phyloP scores from a whole-genome alignment of 2,329 filamentous ascomycete species.

The Ophiostoma sp. region DNA sequence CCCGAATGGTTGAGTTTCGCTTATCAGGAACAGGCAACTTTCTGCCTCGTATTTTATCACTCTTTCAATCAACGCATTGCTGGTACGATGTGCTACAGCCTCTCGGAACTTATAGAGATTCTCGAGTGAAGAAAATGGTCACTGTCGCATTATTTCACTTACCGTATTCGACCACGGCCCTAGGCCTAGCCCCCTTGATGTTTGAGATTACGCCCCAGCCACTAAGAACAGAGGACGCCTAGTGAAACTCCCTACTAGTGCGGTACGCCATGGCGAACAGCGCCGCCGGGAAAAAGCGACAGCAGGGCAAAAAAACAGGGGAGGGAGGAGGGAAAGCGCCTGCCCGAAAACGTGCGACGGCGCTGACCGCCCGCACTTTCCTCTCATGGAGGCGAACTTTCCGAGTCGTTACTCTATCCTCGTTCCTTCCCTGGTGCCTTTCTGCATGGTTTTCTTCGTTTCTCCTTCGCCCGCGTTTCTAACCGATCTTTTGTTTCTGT shows the following conservation, averaged over 20 bases:
- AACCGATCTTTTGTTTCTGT: neutral
- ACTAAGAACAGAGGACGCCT: neutral
- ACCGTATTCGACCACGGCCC: neutral
- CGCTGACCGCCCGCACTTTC: slow-evolving; percentile 21
- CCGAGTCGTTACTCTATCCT: neutral
- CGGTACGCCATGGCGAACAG: neutral
- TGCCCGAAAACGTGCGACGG: slow-evolving; percentile 19
- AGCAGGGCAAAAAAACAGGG: neutral
- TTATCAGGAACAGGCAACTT: neutral
- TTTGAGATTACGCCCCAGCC: slow-evolving; percentile 22
- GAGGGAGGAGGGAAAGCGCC: slow-evolving; percentile 12
- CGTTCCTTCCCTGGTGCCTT: neutral
- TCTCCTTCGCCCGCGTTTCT: neutral
- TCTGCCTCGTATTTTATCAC: neutral
- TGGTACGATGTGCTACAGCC: neutral
- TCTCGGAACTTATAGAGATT: neutral
- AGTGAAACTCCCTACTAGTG: slow-evolving; percentile 1
- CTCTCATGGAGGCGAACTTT: slow-evolving; percentile 5
- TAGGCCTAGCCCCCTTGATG: neutral
- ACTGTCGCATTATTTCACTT: neutral
- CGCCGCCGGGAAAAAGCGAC: neutral
- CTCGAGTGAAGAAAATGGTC: neutral
- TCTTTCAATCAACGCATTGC: neutral
- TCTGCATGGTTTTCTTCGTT: neutral
- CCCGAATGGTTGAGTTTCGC: neutral